Base-by-base conservation (phyloP, 371 early-diverging fungal species). In the Capillidium rhysosporum region DNA sequence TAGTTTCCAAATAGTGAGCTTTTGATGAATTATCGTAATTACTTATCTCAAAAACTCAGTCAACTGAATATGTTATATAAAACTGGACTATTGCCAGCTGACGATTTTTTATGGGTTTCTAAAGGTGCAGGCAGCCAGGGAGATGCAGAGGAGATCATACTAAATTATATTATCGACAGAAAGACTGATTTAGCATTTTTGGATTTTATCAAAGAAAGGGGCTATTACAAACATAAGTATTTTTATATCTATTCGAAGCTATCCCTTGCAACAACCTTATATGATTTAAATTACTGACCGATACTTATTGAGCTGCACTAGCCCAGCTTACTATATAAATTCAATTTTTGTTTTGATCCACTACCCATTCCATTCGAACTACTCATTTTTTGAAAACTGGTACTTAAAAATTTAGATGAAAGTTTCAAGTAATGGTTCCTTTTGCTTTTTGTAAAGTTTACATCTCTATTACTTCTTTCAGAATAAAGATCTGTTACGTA, bases 171-270 rank as follows among this genome's bases (percentile, higher is more conserved):
- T 14, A 61, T 93, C 1, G 99, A 99, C 64, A 77, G 99, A 26
- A 99, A 99, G 62, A 74, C 86, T 18, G 69, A 86, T 70, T 89
- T 89, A 55, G 99, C 98, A 66, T 65, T 99, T 46, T 75, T 86
- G 0, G 60, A 70, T 0, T 90, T 90, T 64, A 93, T 98, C 56
- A 82, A 84, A 40, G 98, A 98, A 63, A 93, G 95, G 1, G 75
- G 99, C 24, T 95, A 80, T 65, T 72, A 68, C 23, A 98, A 98
- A 59, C 98, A 99, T 71, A 97, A 98, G 73, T 89, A 49, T 67
- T 87, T 7, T 73, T 86, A 20, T 95, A 95, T 56, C 64, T 95
- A 5, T 65, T 95, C 1, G 96, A 95, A 64, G 86, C 83, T 29
- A 70, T 47, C 25, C 29, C 18, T 16, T 23, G 10, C 47, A 52